phyloP scores from a whole-genome alignment of 768 basidiomycete species.

The Pilatotrama ljubarskyi region DNA sequence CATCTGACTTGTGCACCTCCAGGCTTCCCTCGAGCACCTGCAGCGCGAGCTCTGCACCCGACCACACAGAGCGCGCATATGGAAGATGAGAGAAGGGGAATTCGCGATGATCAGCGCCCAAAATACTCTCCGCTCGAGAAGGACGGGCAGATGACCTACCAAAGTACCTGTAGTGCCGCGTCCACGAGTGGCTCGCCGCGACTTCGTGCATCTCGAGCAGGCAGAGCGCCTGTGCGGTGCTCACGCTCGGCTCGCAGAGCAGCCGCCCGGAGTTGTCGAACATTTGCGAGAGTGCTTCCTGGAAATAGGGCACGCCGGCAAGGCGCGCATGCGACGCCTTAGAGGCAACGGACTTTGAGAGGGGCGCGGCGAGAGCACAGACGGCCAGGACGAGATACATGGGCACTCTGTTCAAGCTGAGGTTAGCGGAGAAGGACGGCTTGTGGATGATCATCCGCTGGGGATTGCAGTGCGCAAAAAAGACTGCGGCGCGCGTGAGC shows the following conservation, averaged over 20 bases:
- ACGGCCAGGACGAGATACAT: constrained; percentile 70
- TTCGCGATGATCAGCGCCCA: constrained; percentile 5
- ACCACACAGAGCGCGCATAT: constrained; percentile 5
- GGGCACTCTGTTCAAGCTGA: constrained; percentile 69
- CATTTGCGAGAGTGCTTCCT: constrained; percentile 66
- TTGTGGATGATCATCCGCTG: constrained; percentile 77
- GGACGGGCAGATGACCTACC: constrained; percentile 37
- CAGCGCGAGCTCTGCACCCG: constrained; percentile 56
- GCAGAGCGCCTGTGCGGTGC: constrained; percentile 74
- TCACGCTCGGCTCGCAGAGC: constrained; percentile 61
- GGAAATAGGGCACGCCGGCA: constrained; percentile 42
- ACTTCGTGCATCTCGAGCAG: constrained; percentile 65
- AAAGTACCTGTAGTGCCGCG: constrained; percentile 42
- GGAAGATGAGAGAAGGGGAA: background rate
- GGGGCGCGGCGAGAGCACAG: constrained; percentile 76
- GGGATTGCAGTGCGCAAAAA: constrained; percentile 82
- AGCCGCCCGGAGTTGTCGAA: constrained; percentile 69
- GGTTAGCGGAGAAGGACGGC: constrained; percentile 67
- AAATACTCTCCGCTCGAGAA: background rate
- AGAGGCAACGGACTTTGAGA: constrained; percentile 65
- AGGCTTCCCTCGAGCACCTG: constrained; percentile 68
- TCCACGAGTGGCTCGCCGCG: constrained; percentile 33
- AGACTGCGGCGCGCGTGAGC: constrained; percentile 48
- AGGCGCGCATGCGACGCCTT: constrained; percentile 47
- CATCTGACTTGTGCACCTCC: constrained; percentile 63